Percentiles rank a stretch among this genome's conserved stretches.
These are phyloP conservation scores for Debaryomyces singareniensis DNA, from an alignment of 1,139 yeast species.

Conservation along the genomic window DNA sequence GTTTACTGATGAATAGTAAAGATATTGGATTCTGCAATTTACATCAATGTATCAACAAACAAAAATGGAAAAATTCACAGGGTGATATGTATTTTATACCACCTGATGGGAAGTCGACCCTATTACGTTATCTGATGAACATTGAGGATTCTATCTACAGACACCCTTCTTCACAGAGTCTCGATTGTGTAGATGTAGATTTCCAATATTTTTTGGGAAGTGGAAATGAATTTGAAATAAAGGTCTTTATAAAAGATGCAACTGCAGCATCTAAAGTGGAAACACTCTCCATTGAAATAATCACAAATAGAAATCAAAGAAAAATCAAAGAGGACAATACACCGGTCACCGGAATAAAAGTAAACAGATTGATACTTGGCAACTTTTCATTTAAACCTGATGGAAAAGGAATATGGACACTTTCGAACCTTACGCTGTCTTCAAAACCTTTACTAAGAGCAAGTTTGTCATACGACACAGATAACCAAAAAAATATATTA, in stretches of 20 bases:
- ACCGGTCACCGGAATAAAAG: conserved; percentile 29
- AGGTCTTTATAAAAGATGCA: conserved; percentile 47
- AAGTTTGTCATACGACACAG: conserved; percentile 11
- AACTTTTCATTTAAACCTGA: conserved; percentile 53
- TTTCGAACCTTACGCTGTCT: conserved; percentile 58
- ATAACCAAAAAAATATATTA: not conserved
- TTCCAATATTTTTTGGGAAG: conserved; percentile 57
- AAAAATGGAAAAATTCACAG: conserved; percentile 31
- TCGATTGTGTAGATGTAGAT: conserved; percentile 58
- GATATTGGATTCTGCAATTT: conserved; percentile 46
- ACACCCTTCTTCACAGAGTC: conserved; percentile 15
- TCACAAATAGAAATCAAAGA: conserved; percentile 8
- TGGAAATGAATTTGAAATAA: conserved; percentile 71
- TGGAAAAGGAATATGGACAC: conserved; percentile 66
- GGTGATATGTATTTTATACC: conserved; percentile 66
- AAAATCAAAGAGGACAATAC: conserved; percentile 5
- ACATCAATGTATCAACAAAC: conserved; percentile 52
- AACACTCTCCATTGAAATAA: conserved; percentile 45
- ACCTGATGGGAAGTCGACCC: conserved; percentile 72
- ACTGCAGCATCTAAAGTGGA: conserved; percentile 52
- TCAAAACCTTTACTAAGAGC: conserved; percentile 69
- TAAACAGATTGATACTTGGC: conserved; percentile 63
- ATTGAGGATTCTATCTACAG: conserved; percentile 15
- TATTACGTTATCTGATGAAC: conserved; percentile 64
- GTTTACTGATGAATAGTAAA: conserved; percentile 39